Conservation (phyloP, 768 basidiomycete genomes). For the Arthromyces matolae region DNA sequence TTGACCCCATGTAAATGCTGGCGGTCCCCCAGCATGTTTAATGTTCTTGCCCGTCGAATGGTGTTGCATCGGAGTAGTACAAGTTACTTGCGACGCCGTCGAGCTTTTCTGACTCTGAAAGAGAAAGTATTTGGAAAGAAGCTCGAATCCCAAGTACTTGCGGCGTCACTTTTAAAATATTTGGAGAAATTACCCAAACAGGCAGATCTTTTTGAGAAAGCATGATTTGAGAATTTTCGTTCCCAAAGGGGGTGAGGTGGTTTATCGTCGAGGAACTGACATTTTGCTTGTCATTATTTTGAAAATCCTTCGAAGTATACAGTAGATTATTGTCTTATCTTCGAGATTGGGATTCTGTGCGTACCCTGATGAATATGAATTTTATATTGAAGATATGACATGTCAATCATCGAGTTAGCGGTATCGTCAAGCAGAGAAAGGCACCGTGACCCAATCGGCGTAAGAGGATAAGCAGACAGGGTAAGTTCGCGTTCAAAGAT, state of each 20-base stretch:
- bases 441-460: neutral
- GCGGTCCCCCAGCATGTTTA: conserved; percentile 9
- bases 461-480: neutral
- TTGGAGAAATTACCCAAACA: neutral
- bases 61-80: neutral
- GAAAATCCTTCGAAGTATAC: too few relatives aligned
- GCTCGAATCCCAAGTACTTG: neutral
- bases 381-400: neutral
- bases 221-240: neutral
- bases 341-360: neutral
- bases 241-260: neutral
- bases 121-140: neutral
- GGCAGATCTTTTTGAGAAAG: neutral
- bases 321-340: neutral
- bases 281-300: neutral
- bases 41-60: neutral
- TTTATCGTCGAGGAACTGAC: neutral
- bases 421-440: neutral
- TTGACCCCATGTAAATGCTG: conserved; percentile 29
- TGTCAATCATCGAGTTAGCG: neutral
- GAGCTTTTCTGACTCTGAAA: neutral
- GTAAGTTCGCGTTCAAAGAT: neutral
- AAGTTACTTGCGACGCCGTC: neutral
- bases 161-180: neutral
- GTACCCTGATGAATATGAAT: neutral